Evolutionary conservation across 208 protist species (phyloP).

Genomic region (Vickermania ingenoplastis): DNA sequence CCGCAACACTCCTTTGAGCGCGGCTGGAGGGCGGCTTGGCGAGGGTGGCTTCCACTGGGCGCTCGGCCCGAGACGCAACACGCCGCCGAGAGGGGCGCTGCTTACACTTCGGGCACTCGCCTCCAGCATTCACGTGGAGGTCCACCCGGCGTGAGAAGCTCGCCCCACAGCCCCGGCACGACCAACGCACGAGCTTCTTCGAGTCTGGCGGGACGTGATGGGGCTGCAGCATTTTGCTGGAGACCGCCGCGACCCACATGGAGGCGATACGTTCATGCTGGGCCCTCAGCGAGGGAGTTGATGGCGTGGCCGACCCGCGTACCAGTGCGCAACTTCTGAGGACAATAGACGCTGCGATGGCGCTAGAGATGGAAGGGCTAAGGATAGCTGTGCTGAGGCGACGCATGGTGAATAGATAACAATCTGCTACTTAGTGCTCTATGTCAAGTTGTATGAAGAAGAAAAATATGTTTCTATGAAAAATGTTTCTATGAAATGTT

Average conservation of each 20-base stretch:
- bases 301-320: too few relatives aligned
- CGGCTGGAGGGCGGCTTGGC: conserved; percentile 42
- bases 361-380: too few relatives aligned
- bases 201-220: conserved; percentile 59
- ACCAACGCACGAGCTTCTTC: conserved; percentile 73
- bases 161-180: conserved; percentile 44
- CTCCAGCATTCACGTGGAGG: conserved; percentile 54
- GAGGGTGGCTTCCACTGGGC: conserved; percentile 20
- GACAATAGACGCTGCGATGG: too few relatives aligned
- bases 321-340: too few relatives aligned
- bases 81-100: conserved; percentile 17
- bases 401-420: too few relatives aligned
- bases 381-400: too few relatives aligned
- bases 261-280: conserved; percentile 50
- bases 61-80: conserved; percentile 40
- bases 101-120: conserved; percentile 56
- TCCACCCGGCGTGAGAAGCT: conserved; percentile 69
- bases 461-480: too few relatives aligned
- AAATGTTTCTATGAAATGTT: too few relatives aligned
- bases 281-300: too few relatives aligned
- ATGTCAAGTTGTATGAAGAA: too few relatives aligned
- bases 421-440: too few relatives aligned
- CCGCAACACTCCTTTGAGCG: conserved; percentile 63
- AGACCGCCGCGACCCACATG: conserved; percentile 57
- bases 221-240: conserved; percentile 76